Percentiles rank a stretch among this genome's conserved stretches.
Evolutionary conservation across 176 grass and related monocot species (phyloP).

Genomic region (Oryza coarctata): DNA sequence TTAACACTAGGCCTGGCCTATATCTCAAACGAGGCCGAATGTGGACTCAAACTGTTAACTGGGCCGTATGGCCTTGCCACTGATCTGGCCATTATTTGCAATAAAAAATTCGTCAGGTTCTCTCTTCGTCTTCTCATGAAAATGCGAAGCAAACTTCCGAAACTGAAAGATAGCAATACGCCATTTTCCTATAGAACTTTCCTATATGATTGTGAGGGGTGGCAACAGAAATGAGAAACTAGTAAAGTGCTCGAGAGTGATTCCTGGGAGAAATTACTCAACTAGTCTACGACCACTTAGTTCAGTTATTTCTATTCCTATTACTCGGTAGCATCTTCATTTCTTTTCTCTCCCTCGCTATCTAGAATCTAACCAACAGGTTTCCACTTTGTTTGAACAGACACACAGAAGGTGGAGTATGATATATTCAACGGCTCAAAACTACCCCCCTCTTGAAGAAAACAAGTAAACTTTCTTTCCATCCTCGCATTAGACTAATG

Average conservation of each 20-base stretch:
- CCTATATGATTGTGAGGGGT: neutral
- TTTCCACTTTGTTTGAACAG: constrained; percentile 5
- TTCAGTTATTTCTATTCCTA: constrained; percentile 28
- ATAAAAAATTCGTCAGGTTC: neutral
- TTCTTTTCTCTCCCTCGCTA: neutral
- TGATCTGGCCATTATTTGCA: neutral
- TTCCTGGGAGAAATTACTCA: neutral
- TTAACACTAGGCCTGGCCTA: neutral
- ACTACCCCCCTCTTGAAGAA: neutral
- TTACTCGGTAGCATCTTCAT: neutral
- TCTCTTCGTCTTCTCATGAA: neutral
- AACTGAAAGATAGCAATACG: neutral
- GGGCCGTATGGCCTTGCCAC: neutral
- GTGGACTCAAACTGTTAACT: too few relatives aligned
- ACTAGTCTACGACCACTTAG: neutral
- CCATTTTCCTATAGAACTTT: neutral
- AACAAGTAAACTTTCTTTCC: neutral
- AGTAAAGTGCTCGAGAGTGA: neutral
- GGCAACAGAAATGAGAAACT: neutral
- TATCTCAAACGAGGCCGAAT: neutral
- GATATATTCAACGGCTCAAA: constrained; percentile 5
- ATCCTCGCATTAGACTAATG: neutral
- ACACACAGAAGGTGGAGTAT: neutral
- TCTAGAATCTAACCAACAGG: constrained; percentile 6
- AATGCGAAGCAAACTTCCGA: neutral